Evolutionary conservation across 495 filamentous ascomycete genomes (phyloP).

Genomic region (Neurospora sp.): DNA sequence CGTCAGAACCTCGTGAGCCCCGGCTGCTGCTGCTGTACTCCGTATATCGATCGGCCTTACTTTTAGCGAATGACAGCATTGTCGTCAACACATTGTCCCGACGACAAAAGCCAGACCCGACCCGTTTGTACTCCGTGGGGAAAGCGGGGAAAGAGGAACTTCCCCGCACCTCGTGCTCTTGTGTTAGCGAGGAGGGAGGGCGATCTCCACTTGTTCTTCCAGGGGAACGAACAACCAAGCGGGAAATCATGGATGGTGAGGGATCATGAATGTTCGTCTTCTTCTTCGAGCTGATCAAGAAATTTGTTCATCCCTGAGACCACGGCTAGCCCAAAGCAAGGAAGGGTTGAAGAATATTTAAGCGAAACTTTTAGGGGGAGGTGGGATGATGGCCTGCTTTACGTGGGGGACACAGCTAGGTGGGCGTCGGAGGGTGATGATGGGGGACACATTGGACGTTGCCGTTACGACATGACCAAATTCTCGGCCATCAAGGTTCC

Average conservation of each 20-base stretch:
- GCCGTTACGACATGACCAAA: not conserved
- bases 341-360: not conserved
- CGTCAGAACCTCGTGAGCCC: not conserved
- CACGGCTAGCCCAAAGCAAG: not conserved
- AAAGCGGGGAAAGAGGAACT: not conserved
- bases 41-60: not conserved
- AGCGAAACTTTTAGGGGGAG: not conserved
- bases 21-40: not conserved
- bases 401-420: not conserved
- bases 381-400: not conserved
- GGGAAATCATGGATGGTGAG: not conserved
- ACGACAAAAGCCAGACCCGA: not conserved
- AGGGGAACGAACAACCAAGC: not conserved
- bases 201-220: not conserved
- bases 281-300: not conserved
- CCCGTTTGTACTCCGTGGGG: not conserved
- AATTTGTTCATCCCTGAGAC: too few species aligned
- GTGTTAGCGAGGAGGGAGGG: not conserved
- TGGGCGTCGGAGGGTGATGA: not conserved
- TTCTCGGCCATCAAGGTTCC: not conserved
- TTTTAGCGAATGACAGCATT: not conserved
- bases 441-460: not conserved
- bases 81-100: not conserved
- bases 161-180: not conserved
- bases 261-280: not conserved